phyloP scores from a whole-genome alignment of 202 grass and related monocot species.

The Eragrostis tef region DNA sequence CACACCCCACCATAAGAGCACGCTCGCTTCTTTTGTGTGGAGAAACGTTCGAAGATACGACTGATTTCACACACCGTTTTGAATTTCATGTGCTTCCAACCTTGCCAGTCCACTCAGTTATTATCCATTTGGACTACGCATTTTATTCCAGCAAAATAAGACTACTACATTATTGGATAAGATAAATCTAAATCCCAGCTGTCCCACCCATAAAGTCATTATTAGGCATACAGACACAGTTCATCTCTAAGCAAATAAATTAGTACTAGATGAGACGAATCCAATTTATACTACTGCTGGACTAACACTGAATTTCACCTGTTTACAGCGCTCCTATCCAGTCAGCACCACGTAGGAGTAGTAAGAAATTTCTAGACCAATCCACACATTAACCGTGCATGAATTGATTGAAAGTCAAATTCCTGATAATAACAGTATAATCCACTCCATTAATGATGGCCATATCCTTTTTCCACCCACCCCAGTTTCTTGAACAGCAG shows the following conservation, averaged over 20 bases:
- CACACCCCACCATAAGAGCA: no score
- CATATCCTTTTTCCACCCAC: background rate
- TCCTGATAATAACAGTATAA: background rate
- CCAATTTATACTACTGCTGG: background rate
- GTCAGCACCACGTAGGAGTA: no score
- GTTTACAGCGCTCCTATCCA: background rate
- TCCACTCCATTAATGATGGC: background rate
- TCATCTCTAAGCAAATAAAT: background rate
- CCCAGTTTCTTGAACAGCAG: background rate
- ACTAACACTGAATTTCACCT: background rate
- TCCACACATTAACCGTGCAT: background rate
- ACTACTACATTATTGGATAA: background rate
- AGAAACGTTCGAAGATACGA: background rate
- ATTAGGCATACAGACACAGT: background rate
- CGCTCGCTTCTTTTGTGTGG: background rate
- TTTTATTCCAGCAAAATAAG: background rate
- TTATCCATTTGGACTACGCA: background rate
- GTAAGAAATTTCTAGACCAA: background rate
- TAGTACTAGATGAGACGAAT: background rate
- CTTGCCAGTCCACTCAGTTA: background rate
- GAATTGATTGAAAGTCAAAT: no score
- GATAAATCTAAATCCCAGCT: background rate
- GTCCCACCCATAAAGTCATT: background rate
- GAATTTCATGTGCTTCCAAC: background rate
- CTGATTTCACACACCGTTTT: background rate